phyloP scores from a whole-genome alignment of 257 asterid genomes.

The Mitragyna speciosa region DNA sequence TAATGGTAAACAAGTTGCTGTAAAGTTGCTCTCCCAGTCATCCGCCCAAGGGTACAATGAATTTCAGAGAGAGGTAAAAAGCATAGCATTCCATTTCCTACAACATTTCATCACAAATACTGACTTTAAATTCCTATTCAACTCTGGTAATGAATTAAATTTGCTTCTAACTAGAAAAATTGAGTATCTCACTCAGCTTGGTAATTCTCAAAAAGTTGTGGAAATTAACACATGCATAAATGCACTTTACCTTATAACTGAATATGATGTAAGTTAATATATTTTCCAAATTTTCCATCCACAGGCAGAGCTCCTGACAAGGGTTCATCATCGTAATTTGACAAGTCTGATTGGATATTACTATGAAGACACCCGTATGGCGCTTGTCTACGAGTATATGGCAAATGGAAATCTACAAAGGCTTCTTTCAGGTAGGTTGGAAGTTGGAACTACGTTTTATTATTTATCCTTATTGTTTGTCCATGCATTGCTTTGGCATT shows the following conservation, averaged over 20 bases:
- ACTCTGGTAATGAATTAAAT: no score
- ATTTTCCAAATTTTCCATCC: not conserved
- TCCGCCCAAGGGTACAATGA: conserved; percentile 25
- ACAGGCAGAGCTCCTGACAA: conserved; percentile 48
- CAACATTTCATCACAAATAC: no score
- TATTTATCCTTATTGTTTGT: not conserved
- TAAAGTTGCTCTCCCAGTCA: conserved; percentile 37
- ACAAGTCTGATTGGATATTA: conserved; percentile 44
- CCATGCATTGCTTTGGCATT: not conserved
- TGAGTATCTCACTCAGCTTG: not conserved
- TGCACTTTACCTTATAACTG: not conserved
- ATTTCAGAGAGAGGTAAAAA: conserved; percentile 37
- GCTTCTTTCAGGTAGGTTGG: conserved; percentile 37
- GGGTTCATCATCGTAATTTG: conserved; percentile 44
- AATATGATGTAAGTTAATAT: not conserved
- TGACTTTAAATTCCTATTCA: not conserved
- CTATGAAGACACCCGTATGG: conserved; percentile 34
- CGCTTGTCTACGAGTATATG: conserved; percentile 47
- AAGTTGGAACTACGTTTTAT: no score
- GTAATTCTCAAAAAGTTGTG: not conserved
- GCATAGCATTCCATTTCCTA: no score
- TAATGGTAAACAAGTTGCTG: conserved; percentile 40
- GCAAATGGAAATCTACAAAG: conserved; percentile 36
- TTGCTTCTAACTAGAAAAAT: not conserved
- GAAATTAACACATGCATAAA: not conserved